Base-by-base conservation (phyloP, 768 basidiomycete species). In the Termitomyces sp. region DNA sequence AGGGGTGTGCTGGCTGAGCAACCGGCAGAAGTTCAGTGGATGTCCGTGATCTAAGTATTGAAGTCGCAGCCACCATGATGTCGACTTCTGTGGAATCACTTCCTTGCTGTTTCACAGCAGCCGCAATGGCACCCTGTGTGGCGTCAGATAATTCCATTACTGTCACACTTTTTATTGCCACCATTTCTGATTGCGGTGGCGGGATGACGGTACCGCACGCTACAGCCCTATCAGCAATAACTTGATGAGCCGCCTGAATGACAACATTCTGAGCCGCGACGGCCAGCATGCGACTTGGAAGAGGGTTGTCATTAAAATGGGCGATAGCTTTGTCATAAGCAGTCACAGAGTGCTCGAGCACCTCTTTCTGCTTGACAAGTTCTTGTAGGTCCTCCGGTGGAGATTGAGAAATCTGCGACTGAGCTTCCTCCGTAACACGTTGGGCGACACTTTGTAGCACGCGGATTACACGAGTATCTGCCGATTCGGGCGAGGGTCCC, bases 261-360 rank as follows among this genome's bases (percentile, higher is more conserved):
- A 94, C 92, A 59, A 93, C 87, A 61, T 91, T 86, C 67, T 91
- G 89, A 17, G 90, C 91, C 4, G 91, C 91, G 12, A 84, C 86
- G 5, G 88, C 89, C 61, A 92, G 79, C 68, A 83, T 73, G 69
- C 86, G 73, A 74, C 77, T 79, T 63, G 83, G 81, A 43, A 79
- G 67, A 55, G 79, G 79, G 51, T 76, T 81, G 48, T 83, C 80
- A 38, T 83, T 86, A 29, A 81, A 81, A 36, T 45, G 60, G 5
- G 64, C 38, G 48, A 86, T 79, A 58, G 86, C 90, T 61, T 83
- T 82, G 71, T 91, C 88, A 66, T 92, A 85, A 14, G 91, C 92
- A 65, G 88, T 81, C 14, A 91, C 88, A 3, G 92, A 82, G 62
- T 79, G 76, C 59, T 81, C 79, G 34, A 94, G 79, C 60, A 93